Evolutionary conservation across 2,329 filamentous ascomycete genomes (phyloP), one percentile per base, ranked within the genome.

Genomic region (Zelopaecilomyces penicillatus): DNA sequence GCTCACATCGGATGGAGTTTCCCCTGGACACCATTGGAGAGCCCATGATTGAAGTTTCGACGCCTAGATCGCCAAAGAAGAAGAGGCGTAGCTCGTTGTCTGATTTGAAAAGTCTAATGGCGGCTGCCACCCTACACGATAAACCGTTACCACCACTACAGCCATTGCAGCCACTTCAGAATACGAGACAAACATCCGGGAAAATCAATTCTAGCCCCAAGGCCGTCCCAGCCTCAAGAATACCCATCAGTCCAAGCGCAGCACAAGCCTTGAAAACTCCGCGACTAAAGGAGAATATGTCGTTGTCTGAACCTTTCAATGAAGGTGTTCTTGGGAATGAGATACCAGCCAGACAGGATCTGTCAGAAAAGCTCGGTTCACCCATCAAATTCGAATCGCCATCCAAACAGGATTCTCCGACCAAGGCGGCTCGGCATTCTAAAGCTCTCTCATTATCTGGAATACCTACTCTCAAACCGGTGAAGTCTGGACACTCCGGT

Each of bases 71-170:
- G n/a, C 66, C 70, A 37, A 82, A 77, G 60, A 90, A 83, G 52
- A 96, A 95, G 69, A 78, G 91, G 44, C 82, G 91, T 60, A 96
- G 90, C 66, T 96, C 90, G 28, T 68, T 97, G 36, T 95, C 90
- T 4, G 91, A 97, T 62, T 73, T 97, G 39, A 85, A 81, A 53
- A 75, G 70, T 45, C 69, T 87, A 12, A 82, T 91, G 65, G 75
- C 74, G 35, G 73, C 78, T 44, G 72, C 82, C 6, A 75, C 70
- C 8, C 63, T 83, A 0, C 57, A 57, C 9, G 62, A 65, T 11
- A 36, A 19, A 36, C 6, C 11, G 75, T 73, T 36, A 73, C 78
- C 44, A 71, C 82, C 6, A 74, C 70, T 6, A 62, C 82, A 63
- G 39, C 51, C 65, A 6, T 53, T 69, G 10, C 70, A 73, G 58